Conservation (phyloP, 192 early-diverging fungal species). For the Neocallimastix lanati region DNA sequence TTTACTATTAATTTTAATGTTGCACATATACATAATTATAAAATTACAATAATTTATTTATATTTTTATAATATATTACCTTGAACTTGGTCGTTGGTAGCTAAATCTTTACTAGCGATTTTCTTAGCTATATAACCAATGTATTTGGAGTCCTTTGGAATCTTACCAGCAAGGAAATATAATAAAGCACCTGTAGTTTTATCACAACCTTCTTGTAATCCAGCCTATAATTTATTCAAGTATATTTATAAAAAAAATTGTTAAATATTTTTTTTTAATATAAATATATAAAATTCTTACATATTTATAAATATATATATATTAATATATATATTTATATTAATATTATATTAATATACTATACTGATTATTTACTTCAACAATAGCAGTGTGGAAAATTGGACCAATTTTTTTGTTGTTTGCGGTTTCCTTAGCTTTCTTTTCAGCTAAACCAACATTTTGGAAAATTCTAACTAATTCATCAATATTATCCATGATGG, state of each 20-base stretch:
- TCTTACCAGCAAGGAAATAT: conserved; percentile 74
- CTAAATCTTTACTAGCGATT: conserved; percentile 45
- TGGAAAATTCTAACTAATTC: conserved; percentile 50
- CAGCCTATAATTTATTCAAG: no score
- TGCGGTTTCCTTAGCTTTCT: conserved; percentile 84
- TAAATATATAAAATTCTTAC: no score
- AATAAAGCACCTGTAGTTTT: conserved; percentile 53
- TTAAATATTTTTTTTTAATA: no score
- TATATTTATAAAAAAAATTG: no score
- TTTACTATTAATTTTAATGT: no score
- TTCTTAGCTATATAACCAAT: conserved; percentile 61
- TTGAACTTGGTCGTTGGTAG: conserved; percentile 65
- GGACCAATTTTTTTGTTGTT: conserved; percentile 90
- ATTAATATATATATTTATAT: no score
- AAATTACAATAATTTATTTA: no score
- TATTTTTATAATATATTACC: no score
- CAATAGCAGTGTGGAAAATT: conserved; percentile 49
- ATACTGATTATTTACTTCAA: conserved; percentile 39
- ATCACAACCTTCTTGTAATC: conserved; percentile 11
- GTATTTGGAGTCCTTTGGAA: conserved; percentile 60
- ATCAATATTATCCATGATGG: neutral
- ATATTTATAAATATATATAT: no score
- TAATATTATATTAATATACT: no score
- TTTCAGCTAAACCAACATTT: conserved; percentile 69
- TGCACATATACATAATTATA: no score